Base-by-base conservation (phyloP, 768 basidiomycete species). In the Tulasnella sp. region DNA sequence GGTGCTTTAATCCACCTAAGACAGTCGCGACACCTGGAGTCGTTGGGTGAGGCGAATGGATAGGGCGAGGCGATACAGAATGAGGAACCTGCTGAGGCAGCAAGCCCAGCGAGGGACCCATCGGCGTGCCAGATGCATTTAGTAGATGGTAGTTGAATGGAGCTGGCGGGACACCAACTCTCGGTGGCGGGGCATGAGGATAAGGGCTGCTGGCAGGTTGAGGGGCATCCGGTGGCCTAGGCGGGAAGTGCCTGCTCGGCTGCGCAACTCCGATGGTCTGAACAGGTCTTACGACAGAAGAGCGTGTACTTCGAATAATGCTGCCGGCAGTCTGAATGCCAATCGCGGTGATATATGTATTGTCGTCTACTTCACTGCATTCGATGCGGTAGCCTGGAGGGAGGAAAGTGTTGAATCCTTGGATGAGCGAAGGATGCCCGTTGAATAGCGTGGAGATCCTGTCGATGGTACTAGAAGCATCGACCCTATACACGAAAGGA, bases 331-430 rank as follows among this genome's bases (percentile, higher is more conserved):
- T 82, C 31, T 83, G 81, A 34, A 83, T 83, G 62, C 84, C 84
- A 71, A 83, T 82, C 44, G 83, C 83, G 80, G 84, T 84, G 71
- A 83, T 81, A 40, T 90, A 88, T 44, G 88, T 86, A 8, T 34
- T 72, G 31, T 58, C 80, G 44, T 56, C 76, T 46, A 72, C 80
- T 4, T 40, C 48, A 39, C 52, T 79, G n/a, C 87, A 87, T 82
- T 97, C 95, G 84, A 99, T 98, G 74, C 94, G 92, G 84, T 98
- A 99, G 21, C 97, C 97, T 31, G 90, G 89, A 3, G 97, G 97
- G 14, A 99, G 89, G 86, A 99, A 99, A 0, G 96, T 98, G 86
- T 98, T 99, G 89, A 99, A 99, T 12, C 97, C 97, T 85, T 97
- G 95, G 71, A 99, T 98, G 80, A 99, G 92, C 8, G 87, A 84